Conservation (phyloP, 768 basidiomycete species). For the Suillus weaverae region DNA sequence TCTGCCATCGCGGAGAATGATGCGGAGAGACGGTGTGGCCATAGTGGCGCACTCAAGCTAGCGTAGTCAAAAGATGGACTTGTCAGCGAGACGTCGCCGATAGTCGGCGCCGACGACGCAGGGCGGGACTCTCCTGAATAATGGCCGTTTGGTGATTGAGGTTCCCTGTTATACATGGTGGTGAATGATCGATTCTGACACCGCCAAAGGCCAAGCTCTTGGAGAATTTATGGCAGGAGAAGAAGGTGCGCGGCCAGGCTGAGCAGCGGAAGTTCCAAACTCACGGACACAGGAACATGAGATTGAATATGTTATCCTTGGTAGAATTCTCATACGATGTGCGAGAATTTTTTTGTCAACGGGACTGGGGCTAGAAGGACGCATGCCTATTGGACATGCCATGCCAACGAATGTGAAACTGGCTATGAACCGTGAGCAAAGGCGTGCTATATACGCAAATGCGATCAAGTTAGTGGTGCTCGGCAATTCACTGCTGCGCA, state of each 20-base stretch:
- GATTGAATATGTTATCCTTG: conserved; percentile 4
- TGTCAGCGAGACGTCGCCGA: conserved; percentile 21
- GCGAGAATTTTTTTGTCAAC: conserved; percentile 10
- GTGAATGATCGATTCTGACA: not conserved
- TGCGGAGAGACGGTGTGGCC: conserved; percentile 36
- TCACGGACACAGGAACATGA: conserved; percentile 13
- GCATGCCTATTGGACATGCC: not conserved
- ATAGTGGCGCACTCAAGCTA: conserved; percentile 16
- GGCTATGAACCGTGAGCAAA: conserved; percentile 8
- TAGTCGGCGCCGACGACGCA: conserved; percentile 19
- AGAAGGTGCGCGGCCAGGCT: not conserved
- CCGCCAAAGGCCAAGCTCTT: not conserved
- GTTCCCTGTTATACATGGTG: conserved; percentile 7
- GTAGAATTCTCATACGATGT: conserved; percentile 10
- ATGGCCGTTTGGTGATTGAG: conserved; percentile 3
- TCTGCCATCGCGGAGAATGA: conserved; percentile 42
- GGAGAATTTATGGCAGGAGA: conserved; percentile 7
- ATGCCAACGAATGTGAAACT: conserved; percentile 14
- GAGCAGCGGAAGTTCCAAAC: conserved; percentile 5
- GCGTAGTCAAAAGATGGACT: conserved; percentile 9
- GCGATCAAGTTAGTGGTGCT: not conserved
- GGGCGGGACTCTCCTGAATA: conserved; percentile 9
- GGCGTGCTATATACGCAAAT: not conserved
- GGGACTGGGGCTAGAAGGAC: not conserved
- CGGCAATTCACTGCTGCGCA: not conserved